Conservation (phyloP, 2,329 filamentous ascomycete species). For the Monosporascus sp. region DNA sequence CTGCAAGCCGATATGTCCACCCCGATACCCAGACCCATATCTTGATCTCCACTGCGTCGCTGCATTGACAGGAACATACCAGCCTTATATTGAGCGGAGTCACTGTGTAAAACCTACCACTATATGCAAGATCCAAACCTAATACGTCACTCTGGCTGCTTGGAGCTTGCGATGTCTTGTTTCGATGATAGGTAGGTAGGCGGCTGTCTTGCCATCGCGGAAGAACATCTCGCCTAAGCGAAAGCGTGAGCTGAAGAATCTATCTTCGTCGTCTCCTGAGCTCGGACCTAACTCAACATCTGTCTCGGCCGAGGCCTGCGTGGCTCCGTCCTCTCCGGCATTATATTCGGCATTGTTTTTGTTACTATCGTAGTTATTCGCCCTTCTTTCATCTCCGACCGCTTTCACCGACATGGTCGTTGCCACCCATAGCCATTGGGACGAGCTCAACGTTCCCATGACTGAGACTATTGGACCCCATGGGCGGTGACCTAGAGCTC, state of each 20-base stretch:
- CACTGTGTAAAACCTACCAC: too few relatives aligned
- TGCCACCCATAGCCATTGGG: constrained; percentile 24
- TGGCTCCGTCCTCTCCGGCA: constrained; percentile 34
- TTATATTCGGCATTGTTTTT: constrained; percentile 38
- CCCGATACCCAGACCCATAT: too few relatives aligned
- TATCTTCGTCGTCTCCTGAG: constrained; percentile 39
- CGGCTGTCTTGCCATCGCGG: constrained; percentile 74
- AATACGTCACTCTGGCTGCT: constrained; percentile 2
- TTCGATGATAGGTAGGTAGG: constrained; percentile 55
- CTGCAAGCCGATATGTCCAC: too few relatives aligned
- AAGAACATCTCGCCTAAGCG: constrained; percentile 74
- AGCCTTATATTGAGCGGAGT: too few relatives aligned
- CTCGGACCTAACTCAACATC: constrained; percentile 50
- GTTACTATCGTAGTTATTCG: constrained; percentile 45
- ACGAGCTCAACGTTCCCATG: constrained; percentile 12
- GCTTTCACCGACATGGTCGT: constrained; percentile 30
- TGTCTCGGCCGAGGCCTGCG: constrained; percentile 41
- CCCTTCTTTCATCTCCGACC: constrained; percentile 24
- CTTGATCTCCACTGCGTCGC: too few relatives aligned
- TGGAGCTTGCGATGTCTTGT: constrained; percentile 58
- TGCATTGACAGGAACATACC: too few relatives aligned
- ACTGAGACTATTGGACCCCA: constrained; percentile 9
- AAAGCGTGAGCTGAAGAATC: constrained; percentile 40
- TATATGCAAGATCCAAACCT: too few relatives aligned
- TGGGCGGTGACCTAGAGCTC: constrained; percentile 23